Conservation (phyloP, 192 early-diverging fungal genomes). For the Entomortierella chlamydospora region DNA sequence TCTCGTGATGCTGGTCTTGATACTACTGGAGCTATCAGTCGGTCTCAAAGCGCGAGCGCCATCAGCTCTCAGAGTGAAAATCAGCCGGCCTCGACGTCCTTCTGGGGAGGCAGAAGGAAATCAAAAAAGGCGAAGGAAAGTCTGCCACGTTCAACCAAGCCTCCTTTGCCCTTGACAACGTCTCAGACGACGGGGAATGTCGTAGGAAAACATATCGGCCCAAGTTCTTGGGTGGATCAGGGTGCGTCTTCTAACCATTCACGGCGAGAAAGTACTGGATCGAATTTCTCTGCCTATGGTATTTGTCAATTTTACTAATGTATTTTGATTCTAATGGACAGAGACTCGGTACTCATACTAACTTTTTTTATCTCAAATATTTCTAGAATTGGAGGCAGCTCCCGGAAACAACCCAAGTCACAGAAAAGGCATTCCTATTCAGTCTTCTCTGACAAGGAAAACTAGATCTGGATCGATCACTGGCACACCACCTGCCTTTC, state of each 20-base stretch:
- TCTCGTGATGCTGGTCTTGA: slow-evolving; percentile 16
- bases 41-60: slow-evolving; percentile 44
- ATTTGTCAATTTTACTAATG: background rate
- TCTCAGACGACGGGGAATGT: slow-evolving; percentile 38
- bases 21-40: background rate
- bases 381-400: slow-evolving; percentile 1
- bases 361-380: background rate
- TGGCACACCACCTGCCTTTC: slow-evolving; percentile 20
- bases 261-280: slow-evolving; percentile 58
- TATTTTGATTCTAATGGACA: background rate
- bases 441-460: slow-evolving; percentile 15
- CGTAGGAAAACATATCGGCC: slow-evolving; percentile 48
- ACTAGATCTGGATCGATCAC: slow-evolving; percentile 10
- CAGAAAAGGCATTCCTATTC: slow-evolving; percentile 22
- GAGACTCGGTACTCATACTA: background rate
- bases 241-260: slow-evolving; percentile 53
- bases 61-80: slow-evolving; percentile 46
- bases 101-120: slow-evolving; percentile 35
- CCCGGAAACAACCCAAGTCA: background rate
- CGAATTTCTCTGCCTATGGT: slow-evolving; percentile 56
- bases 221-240: slow-evolving; percentile 48
- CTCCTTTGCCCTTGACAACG: slow-evolving; percentile 33
- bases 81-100: slow-evolving; percentile 24
- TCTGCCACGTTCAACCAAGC: slow-evolving; percentile 26
- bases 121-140: slow-evolving; percentile 38